Evolutionary conservation across 805 yeast genomes (phyloP).

Genomic region (Wickerhamomyces strasburgensis): DNA sequence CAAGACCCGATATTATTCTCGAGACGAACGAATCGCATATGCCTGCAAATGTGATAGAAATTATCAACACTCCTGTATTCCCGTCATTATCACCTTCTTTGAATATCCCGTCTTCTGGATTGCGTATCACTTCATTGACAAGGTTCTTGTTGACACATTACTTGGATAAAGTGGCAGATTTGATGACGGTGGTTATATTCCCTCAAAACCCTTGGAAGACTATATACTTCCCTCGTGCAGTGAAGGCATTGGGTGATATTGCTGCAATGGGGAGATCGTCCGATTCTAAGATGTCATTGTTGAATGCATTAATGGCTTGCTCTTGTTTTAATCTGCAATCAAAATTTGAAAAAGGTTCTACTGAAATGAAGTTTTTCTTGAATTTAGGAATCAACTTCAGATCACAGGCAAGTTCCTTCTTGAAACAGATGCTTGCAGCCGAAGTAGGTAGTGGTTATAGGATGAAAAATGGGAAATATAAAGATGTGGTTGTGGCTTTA

Average conservation of each 20-base stretch:
- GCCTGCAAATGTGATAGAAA: slow-evolving; percentile 43
- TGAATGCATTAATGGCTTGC: slow-evolving; percentile 77
- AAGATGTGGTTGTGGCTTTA: slow-evolving; percentile 78
- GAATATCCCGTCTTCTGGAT: slow-evolving; percentile 53
- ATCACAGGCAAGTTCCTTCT: slow-evolving; percentile 66
- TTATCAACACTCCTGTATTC: slow-evolving; percentile 30
- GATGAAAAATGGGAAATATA: slow-evolving; percentile 58
- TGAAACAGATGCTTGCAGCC: slow-evolving; percentile 48
- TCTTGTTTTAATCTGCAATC: slow-evolving; percentile 77
- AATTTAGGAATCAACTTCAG: slow-evolving; percentile 71
- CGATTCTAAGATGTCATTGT: slow-evolving; percentile 67
- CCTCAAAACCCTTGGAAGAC: slow-evolving; percentile 86
- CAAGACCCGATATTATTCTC: slow-evolving; percentile 10
- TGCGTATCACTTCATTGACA: slow-evolving; percentile 64
- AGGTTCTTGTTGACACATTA: slow-evolving; percentile 70
- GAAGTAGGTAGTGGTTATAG: slow-evolving; percentile 35
- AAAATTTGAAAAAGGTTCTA: slow-evolving; percentile 61
- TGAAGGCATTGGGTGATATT: slow-evolving; percentile 77
- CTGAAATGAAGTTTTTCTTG: slow-evolving; percentile 62
- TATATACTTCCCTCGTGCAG: slow-evolving; percentile 79
- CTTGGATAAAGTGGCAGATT: slow-evolving; percentile 69
- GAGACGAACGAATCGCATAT: slow-evolving; percentile 35
- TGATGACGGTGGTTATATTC: slow-evolving; percentile 66
- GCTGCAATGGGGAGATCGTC: slow-evolving; percentile 70
- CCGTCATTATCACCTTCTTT: slow-evolving; percentile 28